Percentiles rank a stretch among this genome's conserved stretches.
Conservation (phyloP, 495 filamentous ascomycete species). For the Pseudoneurospora amorphoporcata region DNA sequence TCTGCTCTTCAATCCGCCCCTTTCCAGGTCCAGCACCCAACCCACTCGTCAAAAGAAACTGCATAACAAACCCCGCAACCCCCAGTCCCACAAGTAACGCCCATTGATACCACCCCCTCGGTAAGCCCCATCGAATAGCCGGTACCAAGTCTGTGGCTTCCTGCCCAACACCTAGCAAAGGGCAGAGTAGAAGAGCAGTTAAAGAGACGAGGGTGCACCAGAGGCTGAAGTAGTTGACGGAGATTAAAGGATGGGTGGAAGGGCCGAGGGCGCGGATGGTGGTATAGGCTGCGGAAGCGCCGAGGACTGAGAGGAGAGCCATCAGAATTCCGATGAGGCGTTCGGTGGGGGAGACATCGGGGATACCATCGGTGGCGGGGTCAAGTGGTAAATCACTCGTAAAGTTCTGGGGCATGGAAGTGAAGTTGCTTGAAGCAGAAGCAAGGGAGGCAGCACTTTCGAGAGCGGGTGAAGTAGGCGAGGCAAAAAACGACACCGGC, state of each 20-base stretch:
- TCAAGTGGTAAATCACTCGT: too few relatives aligned
- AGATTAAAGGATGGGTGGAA: conserved; percentile 73
- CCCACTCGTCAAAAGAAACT: conserved; percentile 78
- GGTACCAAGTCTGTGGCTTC: conserved; percentile 11
- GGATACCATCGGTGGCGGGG: neutral
- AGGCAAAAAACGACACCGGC: conserved; percentile 50
- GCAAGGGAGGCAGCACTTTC: too few relatives aligned
- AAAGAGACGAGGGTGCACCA: conserved; percentile 59
- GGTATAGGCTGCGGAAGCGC: conserved; percentile 66
- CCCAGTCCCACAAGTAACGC: conserved; percentile 57
- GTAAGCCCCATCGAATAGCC: conserved; percentile 51
- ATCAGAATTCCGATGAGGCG: conserved; percentile 63
- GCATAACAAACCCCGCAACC: conserved; percentile 71
- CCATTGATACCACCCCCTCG: conserved; percentile 57
- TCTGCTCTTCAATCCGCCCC: neutral
- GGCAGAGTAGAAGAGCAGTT: conserved; percentile 44
- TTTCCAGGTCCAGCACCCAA: conserved; percentile 31
- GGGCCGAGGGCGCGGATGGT: conserved; percentile 77
- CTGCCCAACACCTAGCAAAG: conserved; percentile 31
- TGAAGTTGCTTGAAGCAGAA: neutral
- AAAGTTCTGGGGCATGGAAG: neutral
- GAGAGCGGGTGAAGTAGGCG: too few relatives aligned
- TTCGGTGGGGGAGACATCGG: conserved; percentile 44
- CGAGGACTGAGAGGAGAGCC: conserved; percentile 72
- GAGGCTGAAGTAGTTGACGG: conserved; percentile 74